Percentiles rank a stretch among this genome's conserved stretches.
These are phyloP conservation scores for Candida albicans DNA, from an alignment of 1,139 yeast species.

Conservation along the genomic window DNA sequence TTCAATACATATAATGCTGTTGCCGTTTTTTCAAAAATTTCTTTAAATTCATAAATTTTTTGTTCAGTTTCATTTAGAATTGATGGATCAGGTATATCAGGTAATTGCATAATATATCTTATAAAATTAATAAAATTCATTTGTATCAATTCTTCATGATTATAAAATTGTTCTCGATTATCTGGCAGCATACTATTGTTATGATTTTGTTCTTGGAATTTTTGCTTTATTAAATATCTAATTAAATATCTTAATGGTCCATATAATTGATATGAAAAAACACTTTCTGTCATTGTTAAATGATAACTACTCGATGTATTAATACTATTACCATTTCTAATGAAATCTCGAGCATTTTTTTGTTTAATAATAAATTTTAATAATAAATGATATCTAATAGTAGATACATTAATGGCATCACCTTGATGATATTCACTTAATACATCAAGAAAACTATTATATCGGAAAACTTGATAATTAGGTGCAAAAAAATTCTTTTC, in stretches of 20 bases:
- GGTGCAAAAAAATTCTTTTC: slow-evolving; percentile 27
- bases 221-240: slow-evolving; percentile 21
- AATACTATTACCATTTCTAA: not conserved
- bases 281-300: slow-evolving; percentile 30
- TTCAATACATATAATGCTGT: slow-evolving; percentile 27
- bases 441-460: slow-evolving; percentile 34
- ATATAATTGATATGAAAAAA: slow-evolving; percentile 34
- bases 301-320: not conserved
- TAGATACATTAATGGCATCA: slow-evolving; percentile 46
- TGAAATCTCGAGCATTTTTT: slow-evolving; percentile 14
- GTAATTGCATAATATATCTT: slow-evolving; percentile 36
- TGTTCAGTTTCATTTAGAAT: slow-evolving; percentile 23
- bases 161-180: slow-evolving; percentile 4
- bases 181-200: too few species aligned
- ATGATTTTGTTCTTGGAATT: slow-evolving; percentile 4
- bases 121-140: slow-evolving; percentile 41
- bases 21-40: slow-evolving; percentile 27
- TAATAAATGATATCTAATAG: slow-evolving; percentile 38
- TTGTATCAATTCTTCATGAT: slow-evolving; percentile 42
- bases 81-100: slow-evolving; percentile 18
- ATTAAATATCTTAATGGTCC: slow-evolving; percentile 27
- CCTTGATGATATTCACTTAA: slow-evolving; percentile 33
- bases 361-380: slow-evolving; percentile 34
- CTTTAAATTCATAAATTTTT: slow-evolving; percentile 33
- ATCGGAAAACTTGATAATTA: slow-evolving; percentile 34